phyloP scores from a whole-genome alignment of 2,329 filamentous ascomycete genomes.

The Cladosporium sp. region DNA sequence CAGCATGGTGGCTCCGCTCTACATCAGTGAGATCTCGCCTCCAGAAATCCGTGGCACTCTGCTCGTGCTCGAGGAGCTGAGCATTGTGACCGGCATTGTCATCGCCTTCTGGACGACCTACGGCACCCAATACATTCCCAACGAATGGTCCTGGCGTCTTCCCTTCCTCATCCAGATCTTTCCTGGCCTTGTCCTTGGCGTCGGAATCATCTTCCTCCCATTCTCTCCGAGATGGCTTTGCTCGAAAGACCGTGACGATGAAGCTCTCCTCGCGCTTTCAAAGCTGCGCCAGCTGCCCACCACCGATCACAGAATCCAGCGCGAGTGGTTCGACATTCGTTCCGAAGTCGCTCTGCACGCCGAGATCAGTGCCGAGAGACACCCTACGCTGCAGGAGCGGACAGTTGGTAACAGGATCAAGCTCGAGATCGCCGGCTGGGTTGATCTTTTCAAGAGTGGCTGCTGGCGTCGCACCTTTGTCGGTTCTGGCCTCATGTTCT shows the following conservation, averaged over 20 bases:
- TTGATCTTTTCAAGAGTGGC: conserved; percentile 45
- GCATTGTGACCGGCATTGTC: conserved; percentile 46
- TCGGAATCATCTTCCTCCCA: conserved; percentile 31
- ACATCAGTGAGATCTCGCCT: conserved; percentile 31
- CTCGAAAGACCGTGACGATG: conserved; percentile 28
- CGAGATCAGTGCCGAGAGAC: conserved; percentile 37
- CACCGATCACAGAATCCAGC: conserved; percentile 47
- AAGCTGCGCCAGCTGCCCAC: conserved; percentile 38
- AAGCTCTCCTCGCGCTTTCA: conserved; percentile 26
- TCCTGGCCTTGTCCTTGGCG: conserved; percentile 28
- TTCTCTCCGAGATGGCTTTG: conserved; percentile 34
- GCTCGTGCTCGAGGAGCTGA: conserved; percentile 47
- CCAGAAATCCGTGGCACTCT: conserved; percentile 38
- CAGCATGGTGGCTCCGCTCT: conserved; percentile 38
- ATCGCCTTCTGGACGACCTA: conserved; percentile 54
- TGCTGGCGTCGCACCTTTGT: conserved; percentile 47
- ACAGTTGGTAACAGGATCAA: conserved; percentile 30
- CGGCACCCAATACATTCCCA: conserved; percentile 46
- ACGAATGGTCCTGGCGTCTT: conserved; percentile 46
- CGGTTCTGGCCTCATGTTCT: conserved; percentile 53
- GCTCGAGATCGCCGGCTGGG: conserved; percentile 45
- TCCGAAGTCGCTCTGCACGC: conserved; percentile 53
- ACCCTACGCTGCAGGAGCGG: conserved; percentile 27
- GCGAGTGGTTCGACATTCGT: conserved; percentile 51
- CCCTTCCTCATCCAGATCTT: conserved; percentile 47